Base-by-base conservation (phyloP, 2,329 filamentous ascomycete species). In the Botryosphaeria agaves region DNA sequence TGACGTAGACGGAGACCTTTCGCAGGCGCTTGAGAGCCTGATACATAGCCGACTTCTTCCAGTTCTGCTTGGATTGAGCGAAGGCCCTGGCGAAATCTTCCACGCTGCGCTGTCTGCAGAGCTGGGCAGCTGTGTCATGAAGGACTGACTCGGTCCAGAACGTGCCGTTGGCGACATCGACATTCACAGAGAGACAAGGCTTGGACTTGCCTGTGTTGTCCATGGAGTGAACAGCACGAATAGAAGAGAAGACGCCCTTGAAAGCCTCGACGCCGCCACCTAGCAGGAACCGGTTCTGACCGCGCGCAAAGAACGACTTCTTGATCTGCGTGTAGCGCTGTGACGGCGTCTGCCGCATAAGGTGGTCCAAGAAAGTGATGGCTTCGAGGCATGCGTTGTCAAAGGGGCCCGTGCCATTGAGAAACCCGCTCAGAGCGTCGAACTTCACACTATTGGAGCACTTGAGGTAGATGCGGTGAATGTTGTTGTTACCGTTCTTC, bases 281-380 rank as follows among this genome's bases (percentile, higher is more conserved):
- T n/a, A 93, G 64, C 3, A 62, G 53, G 5, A 49, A 48, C 26
- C 46, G 53, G 0, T 59, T 53, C 14, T 62, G 46, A 2, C 65
- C 64, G 1, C 57, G 55, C 23, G 71, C 59, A 53, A 91, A 95
- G 47, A 93, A 92, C 5, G 76, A 82, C 8, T 85, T 72, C 51
- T 83, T 87, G 52, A 94, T 78, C 0, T 72, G 55, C 0, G 76
- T 61, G 43, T 82, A 72, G 2, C 62, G 56, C 42, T 72, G 57
- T 0, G 75, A 76, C 0, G 89, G 83, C n/a, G 59, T 64, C 50
- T 92, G 73, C 4, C 89, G 80, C 32, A 98, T 62, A 5, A 87
- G 61, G 46, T 98, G 89, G 38, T 98, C 89, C 4, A 94, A 61
- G 45, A 94, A 94, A 48, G 79, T 93, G 51, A 95, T 70, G 9